Conservation (phyloP, 2,329 filamentous ascomycete genomes). For the Trichoderma sp. region DNA sequence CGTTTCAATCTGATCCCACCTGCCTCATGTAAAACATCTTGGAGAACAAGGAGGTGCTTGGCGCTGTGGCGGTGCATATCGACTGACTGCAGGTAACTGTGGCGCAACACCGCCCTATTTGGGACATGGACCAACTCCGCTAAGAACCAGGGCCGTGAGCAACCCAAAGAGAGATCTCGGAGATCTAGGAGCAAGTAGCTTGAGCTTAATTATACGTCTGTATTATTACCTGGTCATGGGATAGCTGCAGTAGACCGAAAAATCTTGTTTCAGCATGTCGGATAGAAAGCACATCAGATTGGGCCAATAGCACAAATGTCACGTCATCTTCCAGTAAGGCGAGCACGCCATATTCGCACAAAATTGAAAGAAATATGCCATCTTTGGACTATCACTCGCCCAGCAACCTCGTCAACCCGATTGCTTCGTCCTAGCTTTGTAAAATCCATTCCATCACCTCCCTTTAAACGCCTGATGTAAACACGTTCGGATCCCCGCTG, state of each 20-base stretch:
- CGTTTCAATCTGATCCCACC: conserved; percentile 19
- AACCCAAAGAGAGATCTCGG: neutral
- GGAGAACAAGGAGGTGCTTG: conserved; percentile 2
- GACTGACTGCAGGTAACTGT: neutral
- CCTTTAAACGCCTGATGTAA: conserved; percentile 9
- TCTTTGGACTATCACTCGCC: neutral
- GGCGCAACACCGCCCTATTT: neutral
- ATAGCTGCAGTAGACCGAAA: neutral
- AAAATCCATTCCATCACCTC: conserved; percentile 6
- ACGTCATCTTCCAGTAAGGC: neutral
- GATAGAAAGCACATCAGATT: neutral
- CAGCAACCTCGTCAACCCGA: neutral
- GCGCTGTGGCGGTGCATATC: conserved; percentile 7
- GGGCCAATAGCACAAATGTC: neutral
- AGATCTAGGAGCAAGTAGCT: neutral
- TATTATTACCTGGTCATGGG: neutral
- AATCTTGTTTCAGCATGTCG: neutral
- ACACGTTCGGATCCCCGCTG: conserved; percentile 18
- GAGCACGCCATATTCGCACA: conserved; percentile 14
- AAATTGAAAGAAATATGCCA: conserved; percentile 9
- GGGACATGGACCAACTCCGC: neutral
- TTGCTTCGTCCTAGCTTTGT: neutral
- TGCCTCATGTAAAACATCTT: neutral
- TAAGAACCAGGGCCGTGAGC: neutral
- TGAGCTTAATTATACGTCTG: neutral